Evolutionary conservation across 2,329 filamentous ascomycete species (phyloP).

Genomic region (Aureobasidium sp.): DNA sequence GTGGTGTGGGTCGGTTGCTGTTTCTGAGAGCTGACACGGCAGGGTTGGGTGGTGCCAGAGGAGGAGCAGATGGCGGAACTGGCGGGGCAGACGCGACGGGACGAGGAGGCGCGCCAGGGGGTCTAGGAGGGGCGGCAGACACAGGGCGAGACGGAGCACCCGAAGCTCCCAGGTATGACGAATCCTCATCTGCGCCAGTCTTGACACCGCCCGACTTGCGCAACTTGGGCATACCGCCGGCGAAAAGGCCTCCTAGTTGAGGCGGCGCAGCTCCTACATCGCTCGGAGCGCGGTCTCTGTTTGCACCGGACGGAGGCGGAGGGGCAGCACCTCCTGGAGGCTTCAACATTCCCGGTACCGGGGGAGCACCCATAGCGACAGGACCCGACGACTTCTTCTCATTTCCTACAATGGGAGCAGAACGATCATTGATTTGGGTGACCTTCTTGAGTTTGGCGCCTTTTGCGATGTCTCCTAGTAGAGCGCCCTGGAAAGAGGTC

Average conservation of each 20-base stretch:
- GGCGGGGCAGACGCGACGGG: slow-evolving; percentile 42
- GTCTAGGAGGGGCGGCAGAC: slow-evolving; percentile 22
- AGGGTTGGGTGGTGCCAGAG: slow-evolving; percentile 47
- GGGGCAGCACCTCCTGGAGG: slow-evolving; percentile 60
- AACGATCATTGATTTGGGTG: slow-evolving; percentile 81
- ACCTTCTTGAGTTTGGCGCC: slow-evolving; percentile 71
- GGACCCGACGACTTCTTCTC: slow-evolving; percentile 48
- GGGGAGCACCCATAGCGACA: slow-evolving; percentile 66
- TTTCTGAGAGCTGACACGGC: slow-evolving; percentile 42
- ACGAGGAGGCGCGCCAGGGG: slow-evolving; percentile 27
- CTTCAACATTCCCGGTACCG: slow-evolving; percentile 57
- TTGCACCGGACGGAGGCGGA: slow-evolving; percentile 46
- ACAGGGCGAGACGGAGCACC: slow-evolving; percentile 43
- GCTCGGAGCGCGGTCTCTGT: slow-evolving; percentile 74
- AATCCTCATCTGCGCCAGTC: slow-evolving; percentile 52
- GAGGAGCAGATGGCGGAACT: slow-evolving; percentile 38
- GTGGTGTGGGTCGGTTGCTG: slow-evolving; percentile 48
- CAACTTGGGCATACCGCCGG: slow-evolving; percentile 90
- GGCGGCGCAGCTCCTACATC: slow-evolving; percentile 63
- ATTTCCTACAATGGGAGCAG: slow-evolving; percentile 61
- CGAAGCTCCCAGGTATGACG: slow-evolving; percentile 74
- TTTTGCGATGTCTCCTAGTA: slow-evolving; percentile 81
- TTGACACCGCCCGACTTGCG: slow-evolving; percentile 68
- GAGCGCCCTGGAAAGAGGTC: slow-evolving; percentile 57
- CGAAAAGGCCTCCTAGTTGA: slow-evolving; percentile 80